A percentile compares a stretch with the other conserved stretches of the same genome.
phyloP scores from a whole-genome alignment of 768 basidiomycete genomes.

The Mycena rosella region DNA sequence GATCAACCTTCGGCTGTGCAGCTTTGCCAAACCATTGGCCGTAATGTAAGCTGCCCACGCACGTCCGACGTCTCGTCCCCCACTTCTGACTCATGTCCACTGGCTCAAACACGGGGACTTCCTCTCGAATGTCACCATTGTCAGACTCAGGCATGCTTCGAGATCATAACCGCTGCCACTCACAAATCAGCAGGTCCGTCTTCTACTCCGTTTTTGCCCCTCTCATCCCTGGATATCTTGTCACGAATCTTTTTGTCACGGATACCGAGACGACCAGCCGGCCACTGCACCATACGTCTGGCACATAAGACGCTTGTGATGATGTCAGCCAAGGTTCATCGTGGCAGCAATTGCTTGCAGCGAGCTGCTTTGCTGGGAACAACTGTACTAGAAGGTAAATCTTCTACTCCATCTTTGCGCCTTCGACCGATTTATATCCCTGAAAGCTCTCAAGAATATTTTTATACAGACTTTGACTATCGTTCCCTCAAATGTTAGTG shows the following conservation, averaged over 20 bases:
- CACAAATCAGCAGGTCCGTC: conserved; percentile 18
- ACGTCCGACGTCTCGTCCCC: conserved; percentile 8
- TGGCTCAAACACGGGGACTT: conserved; percentile 22
- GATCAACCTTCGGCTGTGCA: conserved; percentile 12
- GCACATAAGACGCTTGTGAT: conserved; percentile 16
- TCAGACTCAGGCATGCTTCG: conserved; percentile 15
- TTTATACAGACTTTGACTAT: conserved; percentile 17
- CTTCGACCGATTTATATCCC: conserved; percentile 22
- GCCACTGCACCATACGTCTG: conserved; percentile 21
- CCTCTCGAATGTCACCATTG: conserved; percentile 16
- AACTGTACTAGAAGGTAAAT: conserved; percentile 3
- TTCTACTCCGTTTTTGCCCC: conserved; percentile 21
- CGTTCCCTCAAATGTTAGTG: conserved; percentile 22
- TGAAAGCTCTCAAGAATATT: conserved; percentile 21
- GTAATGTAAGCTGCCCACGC: conserved; percentile 21
- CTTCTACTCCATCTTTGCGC: conserved; percentile 26
- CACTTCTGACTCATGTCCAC: conserved; percentile 21
- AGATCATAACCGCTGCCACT: conserved; percentile 15
- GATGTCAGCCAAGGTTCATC: conserved; percentile 25
- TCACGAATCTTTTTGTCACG: conserved; percentile 20
- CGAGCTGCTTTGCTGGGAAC: conserved; percentile 25
- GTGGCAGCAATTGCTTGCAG: conserved; percentile 16
- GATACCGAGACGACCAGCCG: conserved; percentile 20
- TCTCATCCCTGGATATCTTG: conserved; percentile 25
- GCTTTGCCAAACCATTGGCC: conserved; percentile 18